Base-by-base conservation (phyloP, 805 yeast species). In the Wickerhamiella kazuoi region DNA sequence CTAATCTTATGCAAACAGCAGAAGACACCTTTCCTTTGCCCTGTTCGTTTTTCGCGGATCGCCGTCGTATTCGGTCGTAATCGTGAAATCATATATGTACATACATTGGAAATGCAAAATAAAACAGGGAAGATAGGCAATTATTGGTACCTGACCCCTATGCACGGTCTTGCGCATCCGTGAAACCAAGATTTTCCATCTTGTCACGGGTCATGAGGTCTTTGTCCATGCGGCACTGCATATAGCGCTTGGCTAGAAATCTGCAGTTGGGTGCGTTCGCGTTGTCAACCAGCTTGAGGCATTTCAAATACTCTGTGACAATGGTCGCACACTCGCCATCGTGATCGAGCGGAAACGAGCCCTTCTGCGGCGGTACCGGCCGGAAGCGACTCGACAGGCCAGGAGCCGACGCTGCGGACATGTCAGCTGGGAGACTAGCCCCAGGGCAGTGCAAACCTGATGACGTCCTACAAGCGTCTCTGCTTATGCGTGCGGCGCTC, bases 361-460 rank as follows among this genome's bases (percentile, higher is more conserved):
- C 98, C 48, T 95, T 64, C 47, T 87, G 94, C 2, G 98, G 98
- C 18, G 98, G 94, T 0, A 87, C 78, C 8, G 96, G 94, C 42
- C 57, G 40, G 34, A 53, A 50, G 3, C 49, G 44, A 19, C 47
- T 40, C 8, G 50, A 46, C 3, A 54, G 42, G 15, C 57, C 59
- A 9, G 56, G 52, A 2, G 52, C 54, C 2, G 54, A 45, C 4
- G 57, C 58, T 3, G 58, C 56, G 3, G 56, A 50, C 57, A 54
- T 55, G n/a, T n/a, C n/a, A n/a, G n/a, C n/a, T n/a, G n/a, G n/a
- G n/a, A n/a, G n/a, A n/a, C n/a, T n/a, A n/a, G n/a, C n/a, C n/a
- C n/a, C n/a, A n/a, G n/a, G n/a, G n/a, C n/a, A n/a, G n/a, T n/a
- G n/a, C n/a, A n/a, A n/a, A n/a, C n/a, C n/a, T n/a, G n/a, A n/a